Evolutionary conservation across 805 yeast genomes (phyloP), one percentile per base, ranked within the genome.

Genomic region (Kuraishia molischiana): DNA sequence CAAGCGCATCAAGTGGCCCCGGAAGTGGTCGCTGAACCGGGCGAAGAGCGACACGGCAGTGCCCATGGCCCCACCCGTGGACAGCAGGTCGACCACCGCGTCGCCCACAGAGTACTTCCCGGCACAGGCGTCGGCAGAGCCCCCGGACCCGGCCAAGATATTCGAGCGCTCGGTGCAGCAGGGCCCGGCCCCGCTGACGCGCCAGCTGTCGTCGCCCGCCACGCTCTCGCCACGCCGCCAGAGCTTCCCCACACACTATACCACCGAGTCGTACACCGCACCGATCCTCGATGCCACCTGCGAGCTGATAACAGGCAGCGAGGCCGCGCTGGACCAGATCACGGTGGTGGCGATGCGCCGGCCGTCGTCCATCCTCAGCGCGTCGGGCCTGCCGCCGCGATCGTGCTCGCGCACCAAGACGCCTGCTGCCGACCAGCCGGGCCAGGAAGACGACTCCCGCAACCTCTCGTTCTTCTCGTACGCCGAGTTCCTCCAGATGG

Each of bases 211-310:
- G 11, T 22, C 26, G 11, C 10, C 10, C 10, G 26, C 8, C 26
- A 22, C 26, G 8, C 26, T 22, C 26, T 22, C 8, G 10, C 26
- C 11, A 22, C 26, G 11, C 34, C 9, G 8, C 20, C 5, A 13
- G 19, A 18, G 14, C 20, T 6, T 19, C 18, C 36, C 37, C 22
- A 9, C 32, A 11, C 54, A 59, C 48, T 39, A 52, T 66, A 59
- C 47, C 59, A 66, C 58, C 48, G 84, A 85, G 54, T 83, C 86
- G 56, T 73, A 59, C 46, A 83, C 85, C 17, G 83, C 94, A 2
- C 89, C 95, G 1, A 85, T 85, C 5, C 63, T 85, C 47, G 95
- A 85, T 49, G 85, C 95, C 6, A 73, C 92, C 4, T 69, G 78
- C 15, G 74, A 80, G 42, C 63, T 83, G 28, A 66, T 77, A 32